Conservation (phyloP, 371 early-diverging fungal species). For the Mortierella sp. region DNA sequence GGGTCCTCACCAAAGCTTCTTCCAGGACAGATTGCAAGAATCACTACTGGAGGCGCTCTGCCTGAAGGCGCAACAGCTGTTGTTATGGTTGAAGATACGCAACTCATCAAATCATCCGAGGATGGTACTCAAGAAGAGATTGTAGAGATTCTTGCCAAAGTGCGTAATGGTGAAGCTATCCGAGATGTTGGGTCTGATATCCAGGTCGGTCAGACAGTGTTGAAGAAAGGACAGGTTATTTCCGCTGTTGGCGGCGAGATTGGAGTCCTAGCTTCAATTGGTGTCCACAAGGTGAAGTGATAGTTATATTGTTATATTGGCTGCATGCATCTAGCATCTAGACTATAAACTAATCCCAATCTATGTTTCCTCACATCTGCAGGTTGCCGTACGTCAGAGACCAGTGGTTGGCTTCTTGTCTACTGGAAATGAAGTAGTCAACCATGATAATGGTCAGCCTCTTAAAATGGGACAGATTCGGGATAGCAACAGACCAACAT, state of each 20-base stretch:
- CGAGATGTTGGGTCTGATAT: slow-evolving; percentile 87
- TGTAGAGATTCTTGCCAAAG: slow-evolving; percentile 66
- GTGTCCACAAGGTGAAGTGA: slow-evolving; percentile 65
- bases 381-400: slow-evolving; percentile 73
- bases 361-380: not conserved
- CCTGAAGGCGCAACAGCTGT: slow-evolving; percentile 88
- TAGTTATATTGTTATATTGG: not conserved
- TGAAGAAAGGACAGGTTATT: slow-evolving; percentile 69
- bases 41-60: slow-evolving; percentile 91
- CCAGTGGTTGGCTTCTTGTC: slow-evolving; percentile 88
- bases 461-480: slow-evolving; percentile 78
- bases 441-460: slow-evolving; percentile 60
- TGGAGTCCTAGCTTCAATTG: slow-evolving; percentile 84
- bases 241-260: slow-evolving; percentile 84
- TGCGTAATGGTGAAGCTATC: slow-evolving; percentile 70
- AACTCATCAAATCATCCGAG: slow-evolving; percentile 65
- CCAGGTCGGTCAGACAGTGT: slow-evolving; percentile 66
- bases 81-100: slow-evolving; percentile 94
- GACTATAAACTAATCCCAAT: not conserved
- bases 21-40: slow-evolving; percentile 76
- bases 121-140: slow-evolving; percentile 72
- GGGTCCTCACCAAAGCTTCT: slow-evolving; percentile 45
- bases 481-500: slow-evolving; percentile 88
- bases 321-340: not conserved
- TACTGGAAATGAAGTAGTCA: slow-evolving; percentile 91